Conservation (phyloP, 192 early-diverging fungal genomes). For the Entomortierella chlamydospora region DNA sequence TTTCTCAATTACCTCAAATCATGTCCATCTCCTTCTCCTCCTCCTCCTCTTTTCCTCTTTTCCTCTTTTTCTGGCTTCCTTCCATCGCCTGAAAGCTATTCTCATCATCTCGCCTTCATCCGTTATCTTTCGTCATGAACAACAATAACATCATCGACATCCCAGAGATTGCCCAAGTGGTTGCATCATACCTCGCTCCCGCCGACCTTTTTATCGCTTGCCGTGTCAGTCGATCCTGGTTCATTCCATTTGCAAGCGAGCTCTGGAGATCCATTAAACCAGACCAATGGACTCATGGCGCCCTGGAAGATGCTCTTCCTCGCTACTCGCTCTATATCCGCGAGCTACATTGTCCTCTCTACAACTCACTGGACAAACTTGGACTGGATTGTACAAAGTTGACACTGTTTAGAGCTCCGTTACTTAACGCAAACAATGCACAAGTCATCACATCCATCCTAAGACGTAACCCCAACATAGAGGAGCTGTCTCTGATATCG, state of each 20-base stretch:
- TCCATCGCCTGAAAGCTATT: no score
- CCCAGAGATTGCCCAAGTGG: not conserved
- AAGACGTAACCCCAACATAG: conserved; percentile 9
- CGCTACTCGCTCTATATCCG: conserved; percentile 30
- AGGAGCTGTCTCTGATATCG: conserved; percentile 1
- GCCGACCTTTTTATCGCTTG: conserved; percentile 13
- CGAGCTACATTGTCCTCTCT: conserved; percentile 13
- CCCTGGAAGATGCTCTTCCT: conserved; percentile 17
- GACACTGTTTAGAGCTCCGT: not conserved
- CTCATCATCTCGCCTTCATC: no score
- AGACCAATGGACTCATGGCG: conserved; percentile 31
- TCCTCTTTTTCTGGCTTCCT: no score
- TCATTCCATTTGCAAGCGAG: conserved; percentile 22
- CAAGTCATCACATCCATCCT: not conserved
- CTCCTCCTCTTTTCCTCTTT: no score
- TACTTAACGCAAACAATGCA: not conserved
- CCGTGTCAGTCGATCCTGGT: conserved; percentile 16
- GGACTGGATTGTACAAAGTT: conserved; percentile 10
- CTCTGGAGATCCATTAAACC: conserved; percentile 32
- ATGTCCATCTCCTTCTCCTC: no score
- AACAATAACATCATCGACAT: not conserved
- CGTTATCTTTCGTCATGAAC: not conserved
- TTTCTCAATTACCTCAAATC: no score
- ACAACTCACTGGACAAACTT: not conserved
- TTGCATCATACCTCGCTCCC: conserved; percentile 10